Conservation (phyloP, 2,329 filamentous ascomycete genomes). For the Cyphellophora attinorum region DNA sequence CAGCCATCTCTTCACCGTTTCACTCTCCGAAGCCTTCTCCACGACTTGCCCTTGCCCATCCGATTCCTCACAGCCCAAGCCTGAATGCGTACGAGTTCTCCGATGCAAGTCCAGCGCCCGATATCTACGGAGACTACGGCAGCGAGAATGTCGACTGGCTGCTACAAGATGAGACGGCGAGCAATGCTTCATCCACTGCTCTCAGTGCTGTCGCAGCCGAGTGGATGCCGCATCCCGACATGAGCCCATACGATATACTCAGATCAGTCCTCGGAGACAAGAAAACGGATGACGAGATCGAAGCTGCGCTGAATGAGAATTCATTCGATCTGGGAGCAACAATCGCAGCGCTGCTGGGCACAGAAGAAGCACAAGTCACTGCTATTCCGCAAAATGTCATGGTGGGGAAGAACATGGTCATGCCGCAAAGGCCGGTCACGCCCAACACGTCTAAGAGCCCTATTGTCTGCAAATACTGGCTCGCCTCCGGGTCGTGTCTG, state of each 20-base stretch:
- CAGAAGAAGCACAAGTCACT: slow-evolving; percentile 33
- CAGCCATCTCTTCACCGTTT: slow-evolving; percentile 59
- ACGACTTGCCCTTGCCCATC: slow-evolving; percentile 78
- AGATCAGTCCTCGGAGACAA: slow-evolving; percentile 86
- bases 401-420: slow-evolving; percentile 81
- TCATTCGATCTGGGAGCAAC: slow-evolving; percentile 91
- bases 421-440: slow-evolving; percentile 64
- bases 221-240: slow-evolving; percentile 70
- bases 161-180: slow-evolving; percentile 74
- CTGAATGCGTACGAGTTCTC: slow-evolving; percentile 94
- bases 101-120: slow-evolving; percentile 68
- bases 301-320: slow-evolving; percentile 77
- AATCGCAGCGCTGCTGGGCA: slow-evolving; percentile 71
- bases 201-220: slow-evolving; percentile 78
- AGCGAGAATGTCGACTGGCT: slow-evolving; percentile 96
- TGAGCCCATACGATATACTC: slow-evolving; percentile 97
- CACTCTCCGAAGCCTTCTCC: slow-evolving; percentile 89
- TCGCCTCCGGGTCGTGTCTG: slow-evolving; percentile 90
- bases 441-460: slow-evolving; percentile 72
- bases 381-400: slow-evolving; percentile 53
- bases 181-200: slow-evolving; percentile 60
- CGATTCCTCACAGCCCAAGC: slow-evolving; percentile 89
- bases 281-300: slow-evolving; percentile 87
- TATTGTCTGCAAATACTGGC: slow-evolving; percentile 93
- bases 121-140: slow-evolving; percentile 84